A percentile compares a stretch with the other conserved stretches of the same genome.
Conservation (phyloP, 345 rosid species). For the Salix caprea region DNA sequence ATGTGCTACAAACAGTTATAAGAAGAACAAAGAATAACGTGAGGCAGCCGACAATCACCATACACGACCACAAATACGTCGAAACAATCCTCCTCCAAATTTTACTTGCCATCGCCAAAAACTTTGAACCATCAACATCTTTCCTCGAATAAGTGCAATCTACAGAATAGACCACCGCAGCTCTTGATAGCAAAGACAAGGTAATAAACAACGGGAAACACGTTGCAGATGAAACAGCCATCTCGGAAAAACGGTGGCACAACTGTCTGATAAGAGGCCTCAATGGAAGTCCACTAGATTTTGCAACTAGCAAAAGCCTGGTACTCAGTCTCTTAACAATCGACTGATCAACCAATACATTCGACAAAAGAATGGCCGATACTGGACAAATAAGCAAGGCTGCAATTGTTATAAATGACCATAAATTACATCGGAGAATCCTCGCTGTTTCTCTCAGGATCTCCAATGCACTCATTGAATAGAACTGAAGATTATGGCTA, state of each 20-base stretch:
- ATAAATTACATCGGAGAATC: conserved; percentile 66
- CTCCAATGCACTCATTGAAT: conserved; percentile 74
- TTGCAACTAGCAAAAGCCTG: conserved; percentile 60
- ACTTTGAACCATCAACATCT: conserved; percentile 43
- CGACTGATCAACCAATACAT: conserved; percentile 62
- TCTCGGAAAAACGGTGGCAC: conserved; percentile 62
- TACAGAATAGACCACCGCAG: conserved; percentile 76
- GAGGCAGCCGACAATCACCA: conserved; percentile 58
- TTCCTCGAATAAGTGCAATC: conserved; percentile 70
- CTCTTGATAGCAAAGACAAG: conserved; percentile 54
- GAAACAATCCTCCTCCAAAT: conserved; percentile 62
- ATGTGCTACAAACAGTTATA: conserved; percentile 43
- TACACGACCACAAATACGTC: conserved; percentile 68
- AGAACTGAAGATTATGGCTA: conserved; percentile 32
- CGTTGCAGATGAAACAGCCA: conserved; percentile 54
- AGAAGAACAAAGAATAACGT: conserved; percentile 62
- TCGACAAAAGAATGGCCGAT: conserved; percentile 60
- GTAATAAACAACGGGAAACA: conserved; percentile 79
- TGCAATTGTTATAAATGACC: conserved; percentile 56
- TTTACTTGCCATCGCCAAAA: conserved; percentile 39
- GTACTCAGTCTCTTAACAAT: conserved; percentile 51
- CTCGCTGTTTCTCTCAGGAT: conserved; percentile 82
- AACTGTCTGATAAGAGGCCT: conserved; percentile 57
- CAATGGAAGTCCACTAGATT: conserved; percentile 71
- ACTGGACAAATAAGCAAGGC: conserved; percentile 74